Conservation (phyloP, 371 early-diverging fungal species). For the Apophysomyces elegans region DNA sequence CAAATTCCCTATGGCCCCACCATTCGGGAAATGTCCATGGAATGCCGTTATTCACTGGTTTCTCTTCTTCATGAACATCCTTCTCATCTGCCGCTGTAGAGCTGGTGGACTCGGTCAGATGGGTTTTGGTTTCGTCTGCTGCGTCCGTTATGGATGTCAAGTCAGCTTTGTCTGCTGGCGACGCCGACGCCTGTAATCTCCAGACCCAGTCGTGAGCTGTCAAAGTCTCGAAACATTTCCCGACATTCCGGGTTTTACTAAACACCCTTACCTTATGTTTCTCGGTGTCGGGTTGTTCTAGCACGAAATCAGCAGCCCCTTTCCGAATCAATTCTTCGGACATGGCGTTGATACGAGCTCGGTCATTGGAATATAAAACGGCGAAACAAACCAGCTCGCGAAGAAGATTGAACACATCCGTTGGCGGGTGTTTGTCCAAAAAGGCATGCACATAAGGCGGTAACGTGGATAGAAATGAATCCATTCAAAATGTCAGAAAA, state of each 20-base stretch:
- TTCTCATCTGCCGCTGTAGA: conserved; percentile 8
- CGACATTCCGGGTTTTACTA: too few relatives aligned
- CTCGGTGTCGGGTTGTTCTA: neutral
- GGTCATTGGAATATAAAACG: conserved; percentile 53
- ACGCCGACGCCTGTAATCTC: conserved; percentile 1
- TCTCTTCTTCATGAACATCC: neutral
- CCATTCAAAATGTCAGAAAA: conserved; percentile 28
- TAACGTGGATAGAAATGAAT: conserved; percentile 50
- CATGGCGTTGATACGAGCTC: conserved; percentile 32
- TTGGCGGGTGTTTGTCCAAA: conserved; percentile 45
- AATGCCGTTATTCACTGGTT: conserved; percentile 13
- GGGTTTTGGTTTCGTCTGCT: conserved; percentile 1
- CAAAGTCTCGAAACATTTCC: too few relatives aligned
- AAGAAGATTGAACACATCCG: conserved; percentile 48
- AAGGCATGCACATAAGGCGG: conserved; percentile 55
- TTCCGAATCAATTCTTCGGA: conserved; percentile 29
- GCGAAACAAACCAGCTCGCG: conserved; percentile 54
- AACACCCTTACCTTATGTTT: too few relatives aligned
- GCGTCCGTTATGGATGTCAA: neutral
- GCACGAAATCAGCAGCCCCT: conserved; percentile 22
- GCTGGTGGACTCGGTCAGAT: conserved; percentile 8
- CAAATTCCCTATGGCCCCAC: conserved; percentile 43
- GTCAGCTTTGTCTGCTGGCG: neutral
- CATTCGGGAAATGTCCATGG: conserved; percentile 49
- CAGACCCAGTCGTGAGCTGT: neutral